Evolutionary conservation across 495 filamentous ascomycete species (phyloP), one percentile per base, ranked within the genome.

Genomic region (Trypethelium eluteriae): DNA sequence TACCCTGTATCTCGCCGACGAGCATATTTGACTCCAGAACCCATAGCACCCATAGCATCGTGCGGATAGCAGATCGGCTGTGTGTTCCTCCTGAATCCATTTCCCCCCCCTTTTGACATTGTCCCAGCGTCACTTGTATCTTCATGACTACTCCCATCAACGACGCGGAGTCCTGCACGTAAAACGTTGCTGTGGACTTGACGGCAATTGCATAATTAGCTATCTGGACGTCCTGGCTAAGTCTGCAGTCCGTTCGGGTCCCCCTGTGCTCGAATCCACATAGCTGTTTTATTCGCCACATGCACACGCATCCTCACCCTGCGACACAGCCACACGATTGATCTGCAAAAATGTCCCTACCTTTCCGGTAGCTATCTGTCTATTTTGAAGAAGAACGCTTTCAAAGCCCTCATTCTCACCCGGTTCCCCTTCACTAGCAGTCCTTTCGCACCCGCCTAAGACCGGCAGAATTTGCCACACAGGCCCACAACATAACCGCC

Each of bases 241-340:
- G 14, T 5, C 5, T 59, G n/a, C 32, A 14, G 34, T 59, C 53
- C 53, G 53, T 59, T 18, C 53, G 53, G 32, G 25, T 25, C 25
- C 53, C 53, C 53, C 36, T 7, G 36, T 35, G 32, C 53, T 59
- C 32, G 25, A 59, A 59, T 6, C 5, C 36, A 10, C 18, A 59
- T 6, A 3, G 32, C 10, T 36, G 7, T 35, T 59, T 36, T 59
- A 36, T 59, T 59, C 32, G 53, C 53, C 53, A 59, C 49, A 44
- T 53, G 49, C 49, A 16, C 9, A 46, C 49, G 32, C 53, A 32
- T 35, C 36, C 53, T 59, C 3, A 16, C 49, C 11, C 49, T 53
- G 49, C 49, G 5, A 59, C 53, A 59, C 53, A 59, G 53, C 53
- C 53, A 59, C 53, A 44, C 49, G 5, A 59, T 59, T 35, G 53